These are phyloP conservation scores for Galerina marginata DNA, from an alignment of 768 basidiomycete species.

Conservation along the genomic window DNA sequence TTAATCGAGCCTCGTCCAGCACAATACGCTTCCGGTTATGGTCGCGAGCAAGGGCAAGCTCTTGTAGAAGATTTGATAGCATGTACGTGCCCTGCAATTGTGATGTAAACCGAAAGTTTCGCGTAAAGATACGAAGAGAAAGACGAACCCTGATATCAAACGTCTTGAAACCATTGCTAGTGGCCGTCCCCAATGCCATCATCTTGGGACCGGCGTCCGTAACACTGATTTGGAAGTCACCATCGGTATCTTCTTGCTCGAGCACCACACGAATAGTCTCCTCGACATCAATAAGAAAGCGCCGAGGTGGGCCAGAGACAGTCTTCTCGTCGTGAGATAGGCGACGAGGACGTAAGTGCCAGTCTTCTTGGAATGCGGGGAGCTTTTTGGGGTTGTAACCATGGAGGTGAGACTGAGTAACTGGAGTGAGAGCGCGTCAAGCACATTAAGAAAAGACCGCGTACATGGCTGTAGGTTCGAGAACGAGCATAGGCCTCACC, in stretches of 20 bases:
- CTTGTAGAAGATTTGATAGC: constrained; percentile 98
- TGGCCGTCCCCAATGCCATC: constrained; percentile 94
- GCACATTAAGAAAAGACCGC: constrained; percentile 27
- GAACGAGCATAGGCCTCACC: constrained; percentile 80
- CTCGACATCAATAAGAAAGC: constrained; percentile 96
- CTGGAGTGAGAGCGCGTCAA: constrained; percentile 10
- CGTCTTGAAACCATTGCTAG: constrained; percentile 96
- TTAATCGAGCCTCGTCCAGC: constrained; percentile 96
- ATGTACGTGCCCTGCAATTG: constrained; percentile 90
- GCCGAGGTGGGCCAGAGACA: constrained; percentile 77
- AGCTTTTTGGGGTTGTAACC: constrained; percentile 73
- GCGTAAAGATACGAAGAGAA: neutral
- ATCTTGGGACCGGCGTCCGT: constrained; percentile 97
- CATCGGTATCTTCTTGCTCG: constrained; percentile 97
- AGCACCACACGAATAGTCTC: constrained; percentile 96
- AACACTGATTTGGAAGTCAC: constrained; percentile 95
- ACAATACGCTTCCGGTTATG: constrained; percentile 96
- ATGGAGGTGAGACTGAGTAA: constrained; percentile 68
- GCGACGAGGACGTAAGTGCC: constrained; percentile 72
- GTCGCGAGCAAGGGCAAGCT: constrained; percentile 94
- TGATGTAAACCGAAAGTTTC: constrained; percentile 16
- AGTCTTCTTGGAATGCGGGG: constrained; percentile 80
- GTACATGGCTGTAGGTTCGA: constrained; percentile 87
- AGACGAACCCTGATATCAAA: constrained; percentile 88
- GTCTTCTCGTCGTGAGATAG: constrained; percentile 95